Evolutionary conservation across 352 stramenopile genomes (phyloP).

Genomic region (Pythium dissotocum): DNA sequence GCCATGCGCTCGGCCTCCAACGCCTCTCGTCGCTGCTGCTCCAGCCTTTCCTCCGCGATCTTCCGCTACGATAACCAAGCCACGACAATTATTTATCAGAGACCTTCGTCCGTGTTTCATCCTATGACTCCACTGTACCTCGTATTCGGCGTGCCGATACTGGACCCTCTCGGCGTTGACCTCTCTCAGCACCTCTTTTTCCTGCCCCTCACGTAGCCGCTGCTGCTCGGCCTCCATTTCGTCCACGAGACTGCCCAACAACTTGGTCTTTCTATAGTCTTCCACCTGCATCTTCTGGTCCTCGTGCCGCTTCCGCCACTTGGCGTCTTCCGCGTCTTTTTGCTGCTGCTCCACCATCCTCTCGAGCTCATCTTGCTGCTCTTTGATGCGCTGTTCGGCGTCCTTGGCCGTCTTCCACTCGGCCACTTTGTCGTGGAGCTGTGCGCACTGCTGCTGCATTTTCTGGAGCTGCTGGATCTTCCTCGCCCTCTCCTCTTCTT

Average conservation of each 20-base stretch:
- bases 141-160: constrained; percentile 53
- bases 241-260: constrained; percentile 43
- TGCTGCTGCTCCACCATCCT: constrained; percentile 38
- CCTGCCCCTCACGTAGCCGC: constrained; percentile 34
- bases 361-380: constrained; percentile 60
- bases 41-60: constrained; percentile 39
- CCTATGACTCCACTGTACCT: constrained; percentile 32
- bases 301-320: constrained; percentile 46
- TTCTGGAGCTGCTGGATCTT: constrained; percentile 39
- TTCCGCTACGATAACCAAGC: constrained; percentile 40
- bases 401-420: constrained; percentile 58
- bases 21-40: constrained; percentile 31
- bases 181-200: constrained; percentile 35
- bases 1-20: constrained; percentile 39
- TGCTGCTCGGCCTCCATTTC: constrained; percentile 43
- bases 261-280: constrained; percentile 49
- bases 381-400: constrained; percentile 53
- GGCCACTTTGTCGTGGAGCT: constrained; percentile 44
- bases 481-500: constrained; percentile 30
- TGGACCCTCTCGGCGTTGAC: constrained; percentile 70
- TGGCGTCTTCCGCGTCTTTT: constrained; percentile 40
- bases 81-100: not conserved
- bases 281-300: constrained; percentile 52
- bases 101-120: not conserved
- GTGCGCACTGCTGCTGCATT: constrained; percentile 42